These are phyloP conservation scores for Takakia lepidozioides DNA, from an alignment of 225 moss, liverwort and hornwort species.

Conservation along the genomic window DNA sequence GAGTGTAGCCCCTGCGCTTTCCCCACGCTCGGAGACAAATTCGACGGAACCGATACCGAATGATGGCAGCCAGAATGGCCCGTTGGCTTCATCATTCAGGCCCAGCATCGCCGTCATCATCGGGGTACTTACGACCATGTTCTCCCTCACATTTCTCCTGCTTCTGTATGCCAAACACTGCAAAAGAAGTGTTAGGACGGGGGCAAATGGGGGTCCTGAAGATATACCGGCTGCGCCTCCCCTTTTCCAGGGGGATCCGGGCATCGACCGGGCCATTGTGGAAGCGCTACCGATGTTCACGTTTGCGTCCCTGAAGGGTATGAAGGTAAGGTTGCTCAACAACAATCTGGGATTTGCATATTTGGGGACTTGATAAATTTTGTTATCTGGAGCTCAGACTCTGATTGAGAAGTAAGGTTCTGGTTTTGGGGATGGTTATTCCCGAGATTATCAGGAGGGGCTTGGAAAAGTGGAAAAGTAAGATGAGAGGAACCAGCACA, in stretches of 20 bases:
- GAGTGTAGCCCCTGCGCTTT: too few relatives aligned
- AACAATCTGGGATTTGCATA: not conserved
- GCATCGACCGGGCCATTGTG: slow-evolving; percentile 64
- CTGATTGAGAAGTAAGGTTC: not conserved
- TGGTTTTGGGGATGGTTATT: too few relatives aligned
- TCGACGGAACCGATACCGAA: too few relatives aligned
- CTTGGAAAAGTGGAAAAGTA: too few relatives aligned
- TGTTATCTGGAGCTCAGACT: too few relatives aligned
- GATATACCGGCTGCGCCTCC: slow-evolving; percentile 36
- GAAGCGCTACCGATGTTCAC: slow-evolving; percentile 94
- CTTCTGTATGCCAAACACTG: slow-evolving; percentile 93
- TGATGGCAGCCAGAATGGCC: too few relatives aligned
- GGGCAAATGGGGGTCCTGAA: slow-evolving; percentile 9
- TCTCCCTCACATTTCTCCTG: slow-evolving; percentile 78
- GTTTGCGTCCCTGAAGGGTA: slow-evolving; percentile 77
- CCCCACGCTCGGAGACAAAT: too few relatives aligned
- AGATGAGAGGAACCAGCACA: too few relatives aligned
- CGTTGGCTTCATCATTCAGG: slow-evolving; percentile 41
- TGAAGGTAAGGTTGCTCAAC: slow-evolving; percentile 29
- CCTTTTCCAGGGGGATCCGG: slow-evolving; percentile 38
- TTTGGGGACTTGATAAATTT: too few relatives aligned
- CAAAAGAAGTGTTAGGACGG: slow-evolving; percentile 43
- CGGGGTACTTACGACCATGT: slow-evolving; percentile 92
- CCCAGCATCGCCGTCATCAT: slow-evolving; percentile 94
- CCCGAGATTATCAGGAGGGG: too few relatives aligned